Evolutionary conservation across 1,139 yeast species (phyloP).

Genomic region (Kurtzmaniella quercitrusa): DNA sequence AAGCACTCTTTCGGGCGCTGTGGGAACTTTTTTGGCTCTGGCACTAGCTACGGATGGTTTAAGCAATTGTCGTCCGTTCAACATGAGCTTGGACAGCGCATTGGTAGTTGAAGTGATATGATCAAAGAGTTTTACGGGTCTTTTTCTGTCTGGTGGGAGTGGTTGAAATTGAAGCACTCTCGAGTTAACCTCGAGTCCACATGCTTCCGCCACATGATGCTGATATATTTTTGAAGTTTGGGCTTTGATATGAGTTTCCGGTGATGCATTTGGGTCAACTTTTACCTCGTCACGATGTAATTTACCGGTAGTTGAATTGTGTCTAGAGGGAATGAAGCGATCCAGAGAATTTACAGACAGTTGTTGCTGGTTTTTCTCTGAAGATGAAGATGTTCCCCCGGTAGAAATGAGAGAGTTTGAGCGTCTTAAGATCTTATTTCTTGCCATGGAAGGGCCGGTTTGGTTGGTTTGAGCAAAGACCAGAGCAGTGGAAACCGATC

Average conservation of each 20-base stretch:
- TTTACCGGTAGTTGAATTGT: slow-evolving; percentile 39
- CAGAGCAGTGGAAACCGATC: slow-evolving; percentile 19
- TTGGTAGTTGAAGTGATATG: slow-evolving; percentile 17
- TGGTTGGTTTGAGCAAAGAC: slow-evolving; percentile 8
- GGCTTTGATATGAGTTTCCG: slow-evolving; percentile 57
- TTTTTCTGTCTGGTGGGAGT: slow-evolving; percentile 70
- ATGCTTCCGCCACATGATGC: slow-evolving; percentile 88
- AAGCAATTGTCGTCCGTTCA: slow-evolving; percentile 10
- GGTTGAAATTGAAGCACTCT: slow-evolving; percentile 87
- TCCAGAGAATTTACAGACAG: slow-evolving; percentile 26
- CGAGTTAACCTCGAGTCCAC: slow-evolving; percentile 83
- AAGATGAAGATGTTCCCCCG: slow-evolving; percentile 20
- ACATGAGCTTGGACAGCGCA: slow-evolving; percentile 19
- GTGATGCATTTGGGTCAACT: slow-evolving; percentile 48
- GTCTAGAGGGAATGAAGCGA: slow-evolving; percentile 45
- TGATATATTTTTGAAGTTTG: slow-evolving; percentile 72
- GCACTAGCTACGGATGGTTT: slow-evolving; percentile 52
- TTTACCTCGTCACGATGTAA: slow-evolving; percentile 25
- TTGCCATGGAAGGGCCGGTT: slow-evolving; percentile 14
- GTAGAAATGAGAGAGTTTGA: slow-evolving; percentile 31
- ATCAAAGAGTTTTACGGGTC: slow-evolving; percentile 48
- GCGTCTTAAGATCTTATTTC: slow-evolving; percentile 25
- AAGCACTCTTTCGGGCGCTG: slow-evolving; percentile 87
- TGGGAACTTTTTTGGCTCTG: slow-evolving; percentile 67
- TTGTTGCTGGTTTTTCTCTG: slow-evolving; percentile 19